Evolutionary conservation across 176 grass and related monocot species (phyloP).

Genomic region (Panicum miliaceum): DNA sequence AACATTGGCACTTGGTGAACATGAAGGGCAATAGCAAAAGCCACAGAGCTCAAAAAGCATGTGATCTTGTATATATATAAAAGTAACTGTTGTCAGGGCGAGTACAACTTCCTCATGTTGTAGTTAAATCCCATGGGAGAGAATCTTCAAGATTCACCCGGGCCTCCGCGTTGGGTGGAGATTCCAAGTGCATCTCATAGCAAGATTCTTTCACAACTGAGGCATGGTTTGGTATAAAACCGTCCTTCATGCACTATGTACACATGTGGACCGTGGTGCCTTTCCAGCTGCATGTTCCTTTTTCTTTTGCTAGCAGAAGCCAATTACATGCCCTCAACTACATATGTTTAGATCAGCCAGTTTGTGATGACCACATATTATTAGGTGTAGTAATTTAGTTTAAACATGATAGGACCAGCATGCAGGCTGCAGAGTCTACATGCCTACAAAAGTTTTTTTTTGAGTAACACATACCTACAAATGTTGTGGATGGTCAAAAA

Average conservation of each 20-base stretch:
- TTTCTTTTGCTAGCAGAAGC: neutral
- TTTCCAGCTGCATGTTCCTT: neutral
- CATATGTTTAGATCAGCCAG: neutral
- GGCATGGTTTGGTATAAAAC: neutral
- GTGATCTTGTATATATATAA: neutral
- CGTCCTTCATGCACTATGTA: neutral
- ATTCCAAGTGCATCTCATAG: neutral
- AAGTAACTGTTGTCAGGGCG: neutral
- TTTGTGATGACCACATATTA: neutral
- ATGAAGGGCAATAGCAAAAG: neutral
- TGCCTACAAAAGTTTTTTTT: neutral
- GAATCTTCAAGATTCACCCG: conserved; percentile 38
- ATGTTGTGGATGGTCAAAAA: neutral
- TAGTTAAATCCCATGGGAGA: neutral
- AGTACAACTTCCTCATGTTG: conserved; percentile 8
- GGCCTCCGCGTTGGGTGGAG: neutral
- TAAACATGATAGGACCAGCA: too few relatives aligned
- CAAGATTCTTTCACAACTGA: conserved; percentile 31
- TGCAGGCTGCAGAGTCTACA: neutral
- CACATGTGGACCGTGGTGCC: neutral
- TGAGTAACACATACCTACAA: neutral
- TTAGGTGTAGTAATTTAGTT: too few relatives aligned
- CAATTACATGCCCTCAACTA: neutral
- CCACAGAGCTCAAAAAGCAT: neutral
- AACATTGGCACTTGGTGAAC: conserved; percentile 1